Conservation (phyloP, 1,139 yeast species). For the Groenewaldozyma auringiensis region DNA sequence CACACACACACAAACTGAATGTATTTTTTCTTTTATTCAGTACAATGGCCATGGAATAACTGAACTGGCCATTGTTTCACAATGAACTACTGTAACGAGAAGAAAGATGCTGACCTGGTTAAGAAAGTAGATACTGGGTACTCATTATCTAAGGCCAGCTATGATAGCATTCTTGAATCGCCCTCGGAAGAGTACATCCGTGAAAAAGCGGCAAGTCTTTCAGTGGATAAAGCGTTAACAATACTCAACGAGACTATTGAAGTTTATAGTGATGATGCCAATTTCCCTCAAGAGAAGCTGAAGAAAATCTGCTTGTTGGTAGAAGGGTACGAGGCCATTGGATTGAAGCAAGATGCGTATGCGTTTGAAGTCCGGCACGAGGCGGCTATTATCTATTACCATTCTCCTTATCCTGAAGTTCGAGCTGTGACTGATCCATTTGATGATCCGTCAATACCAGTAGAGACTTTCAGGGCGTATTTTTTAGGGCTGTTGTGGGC, state of each 20-base stretch:
- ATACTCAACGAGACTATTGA: constrained; percentile 37
- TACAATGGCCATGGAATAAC: no score
- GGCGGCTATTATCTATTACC: constrained; percentile 37
- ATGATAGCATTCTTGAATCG: background rate
- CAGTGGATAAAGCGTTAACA: constrained; percentile 37
- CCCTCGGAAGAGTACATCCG: constrained; percentile 27
- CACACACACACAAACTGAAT: no score
- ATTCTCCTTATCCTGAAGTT: constrained; percentile 47
- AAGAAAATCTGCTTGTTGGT: constrained; percentile 14
- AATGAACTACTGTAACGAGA: no score
- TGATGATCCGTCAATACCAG: constrained; percentile 38
- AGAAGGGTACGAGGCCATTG: constrained; percentile 16
- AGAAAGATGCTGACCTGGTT: background rate
- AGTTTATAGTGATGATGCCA: constrained; percentile 44
- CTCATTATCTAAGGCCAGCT: background rate
- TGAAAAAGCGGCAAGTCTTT: constrained; percentile 34
- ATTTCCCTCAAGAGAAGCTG: constrained; percentile 35
- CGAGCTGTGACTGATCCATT: constrained; percentile 41
- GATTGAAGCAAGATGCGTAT: constrained; percentile 21
- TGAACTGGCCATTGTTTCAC: no score
- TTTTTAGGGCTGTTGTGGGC: constrained; percentile 49
- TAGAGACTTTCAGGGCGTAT: constrained; percentile 51
- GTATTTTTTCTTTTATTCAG: no score
- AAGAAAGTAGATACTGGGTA: background rate
- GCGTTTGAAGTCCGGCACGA: constrained; percentile 26